A percentile compares a stretch with the other conserved stretches of the same genome.
These are phyloP conservation scores for Kwoniella dejecticola DNA, from an alignment of 768 basidiomycete species.

Conservation along the genomic window DNA sequence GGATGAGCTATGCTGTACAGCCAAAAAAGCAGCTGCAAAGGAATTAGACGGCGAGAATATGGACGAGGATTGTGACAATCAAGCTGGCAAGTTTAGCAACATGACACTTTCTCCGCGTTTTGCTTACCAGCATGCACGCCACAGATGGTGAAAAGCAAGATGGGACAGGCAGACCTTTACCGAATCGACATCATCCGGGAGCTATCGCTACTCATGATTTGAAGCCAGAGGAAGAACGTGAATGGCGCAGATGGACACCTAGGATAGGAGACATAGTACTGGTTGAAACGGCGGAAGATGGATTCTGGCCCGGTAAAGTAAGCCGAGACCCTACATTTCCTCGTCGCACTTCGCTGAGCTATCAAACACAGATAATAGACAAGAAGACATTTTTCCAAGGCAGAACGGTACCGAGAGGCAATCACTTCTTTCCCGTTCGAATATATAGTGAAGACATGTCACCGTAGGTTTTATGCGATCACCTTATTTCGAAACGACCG, in stretches of 20 bases:
- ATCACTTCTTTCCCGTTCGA: slow-evolving; percentile 48
- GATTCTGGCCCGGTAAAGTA: slow-evolving; percentile 49
- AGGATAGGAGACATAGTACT: slow-evolving; percentile 43
- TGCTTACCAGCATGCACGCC: slow-evolving; percentile 4
- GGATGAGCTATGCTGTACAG: slow-evolving; percentile 38
- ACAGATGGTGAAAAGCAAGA: slow-evolving; percentile 10
- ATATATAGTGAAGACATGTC: slow-evolving; percentile 35
- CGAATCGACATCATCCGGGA: slow-evolving; percentile 32
- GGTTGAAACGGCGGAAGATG: slow-evolving; percentile 36
- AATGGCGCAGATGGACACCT: slow-evolving; percentile 45
- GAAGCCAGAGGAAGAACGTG: slow-evolving; percentile 31
- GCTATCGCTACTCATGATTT: slow-evolving; percentile 25
- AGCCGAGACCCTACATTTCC: slow-evolving; percentile 1
- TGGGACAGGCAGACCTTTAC: slow-evolving; percentile 19
- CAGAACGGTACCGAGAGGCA: slow-evolving; percentile 38
- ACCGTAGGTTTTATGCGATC: slow-evolving; percentile 31
- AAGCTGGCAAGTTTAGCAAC: neutral
- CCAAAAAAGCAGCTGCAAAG: slow-evolving; percentile 9
- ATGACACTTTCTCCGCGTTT: neutral
- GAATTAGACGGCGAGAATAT: slow-evolving; percentile 10
- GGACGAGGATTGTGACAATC: slow-evolving; percentile 14
- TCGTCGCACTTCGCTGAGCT: no score
- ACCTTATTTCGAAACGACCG: no score
- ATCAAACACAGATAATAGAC: slow-evolving; percentile 50
- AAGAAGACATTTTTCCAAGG: slow-evolving; percentile 46